Evolutionary conservation across 257 asterid genomes (phyloP), one percentile per base, ranked within the genome.

Genomic region (Handroanthus guayacan): DNA sequence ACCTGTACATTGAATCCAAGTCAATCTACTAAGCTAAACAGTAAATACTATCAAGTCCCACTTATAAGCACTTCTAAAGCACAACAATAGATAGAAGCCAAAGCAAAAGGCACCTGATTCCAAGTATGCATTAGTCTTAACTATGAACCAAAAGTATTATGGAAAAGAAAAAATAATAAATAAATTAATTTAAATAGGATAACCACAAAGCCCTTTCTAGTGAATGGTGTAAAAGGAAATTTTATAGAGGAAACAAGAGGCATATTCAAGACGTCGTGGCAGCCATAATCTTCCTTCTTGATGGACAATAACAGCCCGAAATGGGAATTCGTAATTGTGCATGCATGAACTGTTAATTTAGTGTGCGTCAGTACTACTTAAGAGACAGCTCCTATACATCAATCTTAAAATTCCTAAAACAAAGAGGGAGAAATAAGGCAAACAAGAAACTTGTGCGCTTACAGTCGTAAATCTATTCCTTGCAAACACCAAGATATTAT

Each of bases 31-130:
- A 25, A 25, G 31, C 17, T 44, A 38, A 34, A 70, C 43, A 8
- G 31, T 58, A 57, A 75, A 18, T 20, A 74, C 51, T 45, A 34
- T 67, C 5, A 17, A 72, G 75, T 45, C 45, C 74, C 58, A 78
- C 20, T 25, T 12, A 43, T 44, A 75, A 64, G 31, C 58, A 41
- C 69, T 78, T 67, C 56, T 62, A 18, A 20, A 36, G 75, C 48
- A 31, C 36, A 67, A 76, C 9, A 55, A 45, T 48, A 79, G n/a
- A 17, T 31, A 58, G 31, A 25, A 77, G 57, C 75, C 69, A 74
- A 75, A 78, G 69, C 43, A 41, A 31, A 62, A 70, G 25, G 65
- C 62, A 47, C 10, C 47, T 45, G 44, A 65, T 37, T 74, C n/a
- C 11, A 43, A 47, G 16, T 25, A 5, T 47, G 34, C 41, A 66